Evolutionary conservation across 345 rosid species (phyloP).

Genomic region (Combretum micranthum): DNA sequence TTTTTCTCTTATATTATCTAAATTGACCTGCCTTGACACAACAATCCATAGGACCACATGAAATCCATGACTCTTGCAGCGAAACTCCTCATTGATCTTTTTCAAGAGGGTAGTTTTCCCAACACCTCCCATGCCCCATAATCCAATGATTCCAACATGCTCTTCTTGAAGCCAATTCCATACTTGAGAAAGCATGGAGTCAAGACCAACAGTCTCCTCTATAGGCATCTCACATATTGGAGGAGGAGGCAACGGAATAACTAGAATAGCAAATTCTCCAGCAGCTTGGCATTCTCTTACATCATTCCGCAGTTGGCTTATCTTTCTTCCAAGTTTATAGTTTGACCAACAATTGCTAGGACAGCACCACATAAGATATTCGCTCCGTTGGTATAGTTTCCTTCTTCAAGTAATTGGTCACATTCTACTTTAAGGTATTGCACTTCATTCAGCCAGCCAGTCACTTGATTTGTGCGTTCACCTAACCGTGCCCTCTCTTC

Average conservation of each 20-base stretch:
- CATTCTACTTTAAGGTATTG: neutral
- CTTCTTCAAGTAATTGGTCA: slow-evolving; percentile 1
- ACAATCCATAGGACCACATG: slow-evolving; percentile 4
- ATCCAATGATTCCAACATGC: slow-evolving; percentile 8
- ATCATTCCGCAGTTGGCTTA: neutral
- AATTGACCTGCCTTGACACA: too few relatives aligned
- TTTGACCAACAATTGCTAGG: slow-evolving; percentile 13
- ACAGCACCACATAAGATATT: slow-evolving; percentile 10
- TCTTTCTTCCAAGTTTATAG: slow-evolving; percentile 16
- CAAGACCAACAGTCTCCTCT: too few relatives aligned
- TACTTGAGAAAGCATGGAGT: neutral
- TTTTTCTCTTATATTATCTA: too few relatives aligned
- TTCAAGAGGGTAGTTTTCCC: slow-evolving; percentile 18
- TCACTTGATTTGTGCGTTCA: slow-evolving; percentile 2
- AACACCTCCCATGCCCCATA: slow-evolving; percentile 16
- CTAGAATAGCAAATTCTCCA: neutral
- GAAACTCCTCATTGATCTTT: slow-evolving; percentile 13
- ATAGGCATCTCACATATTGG: neutral
- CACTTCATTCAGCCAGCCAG: slow-evolving; percentile 1
- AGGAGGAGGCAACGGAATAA: neutral
- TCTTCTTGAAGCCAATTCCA: neutral
- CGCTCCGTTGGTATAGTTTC: slow-evolving; percentile 8
- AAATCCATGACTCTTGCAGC: neutral
- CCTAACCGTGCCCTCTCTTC: neutral
- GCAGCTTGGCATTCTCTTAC: neutral